These are phyloP conservation scores for Plantago coronopus DNA, from an alignment of 305 asterid species.

Conservation along the genomic window DNA sequence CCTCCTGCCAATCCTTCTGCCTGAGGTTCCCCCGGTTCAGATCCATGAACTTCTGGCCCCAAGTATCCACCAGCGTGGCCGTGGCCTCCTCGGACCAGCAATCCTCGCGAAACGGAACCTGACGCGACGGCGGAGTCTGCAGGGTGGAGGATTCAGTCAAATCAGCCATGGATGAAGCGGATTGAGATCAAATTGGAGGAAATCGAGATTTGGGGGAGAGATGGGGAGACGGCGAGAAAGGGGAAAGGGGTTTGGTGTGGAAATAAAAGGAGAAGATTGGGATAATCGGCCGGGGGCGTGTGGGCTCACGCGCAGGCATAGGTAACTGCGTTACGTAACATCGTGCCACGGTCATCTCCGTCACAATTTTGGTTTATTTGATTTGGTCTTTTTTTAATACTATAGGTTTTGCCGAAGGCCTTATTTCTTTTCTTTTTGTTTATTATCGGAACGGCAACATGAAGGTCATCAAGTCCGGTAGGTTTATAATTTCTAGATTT, in stretches of 20 bases:
- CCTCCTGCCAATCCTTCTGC: slow-evolving; percentile 92
- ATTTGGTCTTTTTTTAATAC: neutral
- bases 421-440: too few relatives aligned
- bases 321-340: slow-evolving; percentile 5
- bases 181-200: neutral
- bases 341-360: neutral
- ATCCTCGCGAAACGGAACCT: slow-evolving; percentile 79
- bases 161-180: slow-evolving; percentile 60
- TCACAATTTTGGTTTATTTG: neutral
- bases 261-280: neutral
- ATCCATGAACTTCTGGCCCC: slow-evolving; percentile 80
- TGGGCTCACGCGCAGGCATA: slow-evolving; percentile 1
- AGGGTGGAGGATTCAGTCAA: slow-evolving; percentile 47
- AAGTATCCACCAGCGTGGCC: slow-evolving; percentile 72
- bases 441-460: too few relatives aligned
- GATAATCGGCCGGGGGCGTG: slow-evolving; percentile 8
- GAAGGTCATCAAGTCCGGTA: too few relatives aligned
- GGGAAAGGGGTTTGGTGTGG: neutral
- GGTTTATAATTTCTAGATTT: too few relatives aligned
- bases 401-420: too few relatives aligned
- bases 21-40: slow-evolving; percentile 89
- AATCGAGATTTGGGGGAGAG: neutral
- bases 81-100: slow-evolving; percentile 95
- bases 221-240: neutral
- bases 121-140: slow-evolving; percentile 52